These are phyloP conservation scores for Zopfochytrium polystomum DNA, from an alignment of 371 early-diverging fungal species.

Conservation along the genomic window DNA sequence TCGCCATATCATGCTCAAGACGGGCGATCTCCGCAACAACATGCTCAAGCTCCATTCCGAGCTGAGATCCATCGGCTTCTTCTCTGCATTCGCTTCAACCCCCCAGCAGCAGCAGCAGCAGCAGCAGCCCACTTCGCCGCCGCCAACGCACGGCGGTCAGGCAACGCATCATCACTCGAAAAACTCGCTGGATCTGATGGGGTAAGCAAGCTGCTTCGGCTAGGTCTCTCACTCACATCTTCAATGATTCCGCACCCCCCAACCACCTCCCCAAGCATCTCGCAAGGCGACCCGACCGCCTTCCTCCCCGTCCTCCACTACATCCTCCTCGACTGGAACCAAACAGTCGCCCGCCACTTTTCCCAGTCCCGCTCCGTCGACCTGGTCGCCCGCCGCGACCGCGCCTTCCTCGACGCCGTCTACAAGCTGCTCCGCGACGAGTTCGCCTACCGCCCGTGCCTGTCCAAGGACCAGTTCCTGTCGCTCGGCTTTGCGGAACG, in stretches of 20 bases:
- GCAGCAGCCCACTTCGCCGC: no score
- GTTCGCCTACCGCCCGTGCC: constrained; percentile 42
- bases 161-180: neutral
- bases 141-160: neutral
- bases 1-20: constrained; percentile 15
- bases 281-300: constrained; percentile 40
- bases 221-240: neutral
- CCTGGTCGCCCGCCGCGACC: constrained; percentile 45
- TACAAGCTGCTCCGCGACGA: constrained; percentile 48
- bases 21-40: constrained; percentile 44
- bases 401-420: constrained; percentile 45
- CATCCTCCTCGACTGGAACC: constrained; percentile 39
- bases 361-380: constrained; percentile 35
- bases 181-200: neutral
- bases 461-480: constrained; percentile 48
- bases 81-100: neutral
- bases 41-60: constrained; percentile 35
- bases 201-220: neutral
- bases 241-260: no score
- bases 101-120: no score
- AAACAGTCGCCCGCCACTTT: constrained; percentile 36
- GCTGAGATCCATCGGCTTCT: constrained; percentile 5
- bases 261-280: no score
- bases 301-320: constrained; percentile 50
- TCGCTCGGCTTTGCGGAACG: constrained; percentile 50